A percentile compares a stretch with the other conserved stretches of the same genome.
Conservation (phyloP, 2,329 filamentous ascomycete species). For the Blastomyces gilchristii region DNA sequence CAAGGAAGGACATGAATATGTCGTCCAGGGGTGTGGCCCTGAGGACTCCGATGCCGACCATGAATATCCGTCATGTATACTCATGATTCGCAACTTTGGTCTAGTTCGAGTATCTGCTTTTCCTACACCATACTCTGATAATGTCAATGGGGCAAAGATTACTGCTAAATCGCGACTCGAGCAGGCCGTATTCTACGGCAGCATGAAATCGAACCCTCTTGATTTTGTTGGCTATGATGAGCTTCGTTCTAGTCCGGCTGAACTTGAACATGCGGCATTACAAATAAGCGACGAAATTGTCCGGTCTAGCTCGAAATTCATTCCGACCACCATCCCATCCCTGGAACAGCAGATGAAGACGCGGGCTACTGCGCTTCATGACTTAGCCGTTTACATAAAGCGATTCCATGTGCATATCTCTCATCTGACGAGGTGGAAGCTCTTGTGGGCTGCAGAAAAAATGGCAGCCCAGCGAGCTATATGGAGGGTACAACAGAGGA, state of each 20-base stretch:
- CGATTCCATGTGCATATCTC: conserved; percentile 54
- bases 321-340: conserved; percentile 62
- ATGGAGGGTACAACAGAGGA: conserved; percentile 69
- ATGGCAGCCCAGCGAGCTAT: conserved; percentile 67
- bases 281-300: conserved; percentile 73
- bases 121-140: conserved; percentile 39
- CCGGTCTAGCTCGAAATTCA: conserved; percentile 61
- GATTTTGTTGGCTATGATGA: conserved; percentile 62
- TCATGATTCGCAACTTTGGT: conserved; percentile 50
- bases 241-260: conserved; percentile 55
- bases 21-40: conserved; percentile 40
- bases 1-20: conserved; percentile 42
- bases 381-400: conserved; percentile 62
- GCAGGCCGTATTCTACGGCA: conserved; percentile 88
- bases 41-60: conserved; percentile 37
- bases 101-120: conserved; percentile 44
- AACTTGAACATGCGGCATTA: conserved; percentile 67
- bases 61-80: conserved; percentile 34
- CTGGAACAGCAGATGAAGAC: conserved; percentile 70
- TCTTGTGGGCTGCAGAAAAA: conserved; percentile 87
- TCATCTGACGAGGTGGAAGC: conserved; percentile 59
- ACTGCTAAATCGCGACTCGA: conserved; percentile 84
- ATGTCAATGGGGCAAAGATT: conserved; percentile 40
- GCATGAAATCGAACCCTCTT: conserved; percentile 73
- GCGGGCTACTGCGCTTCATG: conserved; percentile 61